Evolutionary conservation across 164 flowering plant species (phyloP), one percentile per base, ranked within the genome.

Genomic region (Vitis rupestris): DNA sequence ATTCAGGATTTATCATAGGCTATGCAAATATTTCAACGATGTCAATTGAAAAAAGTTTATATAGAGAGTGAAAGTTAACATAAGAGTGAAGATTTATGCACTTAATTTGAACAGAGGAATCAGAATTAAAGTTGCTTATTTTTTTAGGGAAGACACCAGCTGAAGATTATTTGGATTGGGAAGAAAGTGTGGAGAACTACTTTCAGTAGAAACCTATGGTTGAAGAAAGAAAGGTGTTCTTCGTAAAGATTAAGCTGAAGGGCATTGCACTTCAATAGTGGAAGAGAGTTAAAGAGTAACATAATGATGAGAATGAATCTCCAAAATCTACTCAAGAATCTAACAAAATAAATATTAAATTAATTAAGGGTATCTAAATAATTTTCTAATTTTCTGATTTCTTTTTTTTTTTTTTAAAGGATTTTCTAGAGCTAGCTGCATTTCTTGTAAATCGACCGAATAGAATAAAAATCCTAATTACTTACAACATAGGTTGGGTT

Each of bases 261-360:
- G 60, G 66, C 2, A 15, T 11, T 19, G 66, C 51, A 30, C 59
- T 62, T 29, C 59, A 70, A 53, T 70, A 66, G 72, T 61, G 66
- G 52, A 70, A 61, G 63, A 51, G 65, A 52, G 59, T 61, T 51
- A 60, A 53, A 8, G 72, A 70, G 66, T 52, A 31, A 17, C 52
- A 31, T 13, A 23, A 23, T 23, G 27, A 23, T 23, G 27, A 23
- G 27, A 23, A 23, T 23, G 27, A 23, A 23, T 23, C 11, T 12
- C 10, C 13, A 37, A 16, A 23, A 23, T 23, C 27, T 23, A 23
- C 55, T 23, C 27, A 23, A 23, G 27, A 23, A 23, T 23, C 27
- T 23, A 23, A 23, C 27, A 23, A 23, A 23, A 23, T 23, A 23
- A 23, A 1, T 23, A 23, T 23, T 23, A 23, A 23, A 23, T 23